phyloP scores from a whole-genome alignment of 257 asterid species.

The Solanum habrochaites region DNA sequence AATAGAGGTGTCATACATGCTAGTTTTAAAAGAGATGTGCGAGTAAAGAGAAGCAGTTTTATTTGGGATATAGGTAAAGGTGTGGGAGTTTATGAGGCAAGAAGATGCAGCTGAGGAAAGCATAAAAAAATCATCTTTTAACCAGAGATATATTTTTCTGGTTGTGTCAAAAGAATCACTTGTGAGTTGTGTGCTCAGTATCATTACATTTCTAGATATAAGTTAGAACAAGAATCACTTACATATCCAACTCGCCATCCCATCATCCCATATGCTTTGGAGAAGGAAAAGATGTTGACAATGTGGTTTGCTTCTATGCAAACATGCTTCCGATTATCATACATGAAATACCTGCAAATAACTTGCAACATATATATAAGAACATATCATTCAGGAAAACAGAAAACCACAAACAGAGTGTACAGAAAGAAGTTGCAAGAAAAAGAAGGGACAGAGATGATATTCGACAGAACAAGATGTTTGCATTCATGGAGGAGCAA shows the following conservation, averaged over 20 bases:
- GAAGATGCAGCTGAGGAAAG: background rate
- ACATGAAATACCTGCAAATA: conserved; percentile 84
- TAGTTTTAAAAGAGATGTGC: background rate
- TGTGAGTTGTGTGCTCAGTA: background rate
- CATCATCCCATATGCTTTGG: conserved; percentile 99
- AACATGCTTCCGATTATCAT: conserved; percentile 72
- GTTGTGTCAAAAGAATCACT: background rate
- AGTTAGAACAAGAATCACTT: conserved; percentile 20
- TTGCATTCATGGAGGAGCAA: background rate
- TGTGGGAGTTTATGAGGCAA: background rate
- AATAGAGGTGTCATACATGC: background rate
- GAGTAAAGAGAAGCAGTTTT: background rate
- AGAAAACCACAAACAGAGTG: background rate
- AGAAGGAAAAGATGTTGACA: conserved; percentile 81
- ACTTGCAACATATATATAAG: background rate
- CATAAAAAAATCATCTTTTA: background rate
- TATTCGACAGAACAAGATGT: background rate
- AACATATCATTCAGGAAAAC: background rate
- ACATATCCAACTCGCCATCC: conserved; percentile 99
- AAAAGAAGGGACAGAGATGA: background rate
- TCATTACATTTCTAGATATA: background rate
- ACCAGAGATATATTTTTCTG: background rate
- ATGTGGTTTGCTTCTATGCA: conserved; percentile 77
- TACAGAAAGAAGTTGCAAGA: background rate
- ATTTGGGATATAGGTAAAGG: background rate